Evolutionary conservation across 2,329 filamentous ascomycete genomes (phyloP).

Genomic region (Hirsutella minnesotensis): DNA sequence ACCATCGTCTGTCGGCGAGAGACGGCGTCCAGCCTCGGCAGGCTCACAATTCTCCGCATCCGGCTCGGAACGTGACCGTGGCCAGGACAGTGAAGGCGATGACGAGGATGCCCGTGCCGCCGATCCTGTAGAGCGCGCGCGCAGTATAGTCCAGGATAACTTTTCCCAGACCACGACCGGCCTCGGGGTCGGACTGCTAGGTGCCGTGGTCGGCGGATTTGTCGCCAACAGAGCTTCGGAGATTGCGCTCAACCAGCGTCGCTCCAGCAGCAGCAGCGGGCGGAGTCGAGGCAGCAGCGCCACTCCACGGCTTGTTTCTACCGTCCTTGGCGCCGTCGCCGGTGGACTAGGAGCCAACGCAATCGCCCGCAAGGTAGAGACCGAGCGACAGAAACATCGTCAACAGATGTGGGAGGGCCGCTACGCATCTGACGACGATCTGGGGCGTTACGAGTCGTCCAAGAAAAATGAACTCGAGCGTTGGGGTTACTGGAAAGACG

Average conservation of each 20-base stretch:
- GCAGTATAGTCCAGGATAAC: slow-evolving; percentile 23
- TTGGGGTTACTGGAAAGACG: slow-evolving; percentile 9
- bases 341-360: slow-evolving; percentile 43
- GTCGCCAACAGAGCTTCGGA: slow-evolving; percentile 38
- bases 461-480: slow-evolving; percentile 6
- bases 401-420: slow-evolving; percentile 22
- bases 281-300: slow-evolving; percentile 5
- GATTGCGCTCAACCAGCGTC: slow-evolving; percentile 20
- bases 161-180: slow-evolving; percentile 37
- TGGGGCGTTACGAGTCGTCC: neutral
- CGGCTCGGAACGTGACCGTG: slow-evolving; percentile 12
- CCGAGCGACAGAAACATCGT: slow-evolving; percentile 18
- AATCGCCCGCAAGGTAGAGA: slow-evolving; percentile 31
- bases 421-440: slow-evolving; percentile 5
- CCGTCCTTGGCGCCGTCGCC: slow-evolving; percentile 41
- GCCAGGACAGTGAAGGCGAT: slow-evolving; percentile 1
- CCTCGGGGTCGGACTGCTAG: slow-evolving; percentile 38
- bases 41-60: slow-evolving; percentile 8
- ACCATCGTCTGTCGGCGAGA: slow-evolving; percentile 4
- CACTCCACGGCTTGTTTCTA: slow-evolving; percentile 28
- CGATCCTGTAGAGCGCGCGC: slow-evolving; percentile 22
- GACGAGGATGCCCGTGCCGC: slow-evolving; percentile 1
- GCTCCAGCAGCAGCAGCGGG: neutral
- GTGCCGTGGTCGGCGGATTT: slow-evolving; percentile 41
- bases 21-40: neutral